These are phyloP conservation scores for Colletotrichum viniferum DNA, from an alignment of 2,329 filamentous ascomycete species.

Conservation along the genomic window DNA sequence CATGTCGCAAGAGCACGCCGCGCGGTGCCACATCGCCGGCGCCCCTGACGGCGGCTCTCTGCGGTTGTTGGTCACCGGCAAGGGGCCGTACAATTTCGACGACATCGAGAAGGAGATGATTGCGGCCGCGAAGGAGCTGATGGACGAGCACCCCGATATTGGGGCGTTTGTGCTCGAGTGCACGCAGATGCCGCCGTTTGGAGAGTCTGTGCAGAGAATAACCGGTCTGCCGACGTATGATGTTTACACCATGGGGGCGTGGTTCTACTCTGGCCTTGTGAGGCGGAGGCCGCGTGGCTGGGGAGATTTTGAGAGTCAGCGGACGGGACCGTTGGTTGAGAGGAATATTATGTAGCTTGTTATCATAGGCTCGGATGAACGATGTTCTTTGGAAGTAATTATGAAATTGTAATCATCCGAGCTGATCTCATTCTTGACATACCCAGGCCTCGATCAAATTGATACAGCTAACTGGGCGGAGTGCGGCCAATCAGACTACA, in stretches of 20 bases:
- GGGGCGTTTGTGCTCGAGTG: neutral
- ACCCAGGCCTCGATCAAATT: neutral
- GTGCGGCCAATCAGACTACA: neutral
- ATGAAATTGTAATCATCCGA: neutral
- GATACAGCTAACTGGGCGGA: neutral
- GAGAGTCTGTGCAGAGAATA: neutral
- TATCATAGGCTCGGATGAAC: neutral
- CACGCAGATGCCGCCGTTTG: neutral
- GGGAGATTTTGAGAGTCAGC: neutral
- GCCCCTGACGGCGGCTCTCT: neutral
- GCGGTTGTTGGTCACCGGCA: neutral
- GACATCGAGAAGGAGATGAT: neutral
- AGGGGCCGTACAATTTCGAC: neutral
- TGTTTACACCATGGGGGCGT: neutral
- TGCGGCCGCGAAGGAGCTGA: neutral
- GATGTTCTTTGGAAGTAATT: no score
- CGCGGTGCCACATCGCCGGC: neutral
- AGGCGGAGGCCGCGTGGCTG: neutral
- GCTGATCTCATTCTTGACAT: neutral
- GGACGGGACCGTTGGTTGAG: neutral
- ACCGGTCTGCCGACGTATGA: neutral
- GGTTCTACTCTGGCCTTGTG: neutral
- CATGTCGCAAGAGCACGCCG: neutral
- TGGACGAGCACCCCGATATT: neutral
- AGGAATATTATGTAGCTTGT: neutral